These are phyloP conservation scores for Zymoseptoria tritici DNA, from an alignment of 2,329 filamentous ascomycete species.

Conservation along the genomic window DNA sequence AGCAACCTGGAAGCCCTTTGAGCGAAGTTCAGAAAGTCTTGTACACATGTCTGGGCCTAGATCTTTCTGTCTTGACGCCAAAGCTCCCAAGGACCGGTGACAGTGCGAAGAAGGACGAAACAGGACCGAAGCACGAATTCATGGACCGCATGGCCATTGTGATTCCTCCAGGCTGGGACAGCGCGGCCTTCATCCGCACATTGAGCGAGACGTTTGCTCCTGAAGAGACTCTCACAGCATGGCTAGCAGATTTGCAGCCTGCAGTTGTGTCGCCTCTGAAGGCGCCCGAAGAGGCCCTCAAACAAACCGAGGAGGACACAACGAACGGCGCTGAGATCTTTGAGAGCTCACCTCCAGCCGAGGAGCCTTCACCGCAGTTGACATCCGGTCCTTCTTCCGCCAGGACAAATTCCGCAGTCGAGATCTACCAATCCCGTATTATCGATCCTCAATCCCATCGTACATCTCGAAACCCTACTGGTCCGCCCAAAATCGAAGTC, in stretches of 20 bases:
- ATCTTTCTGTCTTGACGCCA: constrained; percentile 22
- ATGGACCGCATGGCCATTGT: constrained; percentile 74
- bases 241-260: constrained; percentile 41
- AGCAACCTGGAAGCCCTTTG: constrained; percentile 24
- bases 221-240: constrained; percentile 74
- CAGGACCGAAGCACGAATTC: constrained; percentile 59
- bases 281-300: constrained; percentile 20
- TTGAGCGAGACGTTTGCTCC: constrained; percentile 87
- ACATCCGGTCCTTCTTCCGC: constrained; percentile 16
- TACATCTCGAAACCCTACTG: constrained; percentile 8
- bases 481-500: constrained; percentile 27
- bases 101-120: constrained; percentile 29
- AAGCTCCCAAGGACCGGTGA: constrained; percentile 50
- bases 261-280: constrained; percentile 49
- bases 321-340: constrained; percentile 24
- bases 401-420: constrained; percentile 20
- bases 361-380: constrained; percentile 13
- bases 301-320: constrained; percentile 14
- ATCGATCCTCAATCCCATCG: constrained; percentile 28
- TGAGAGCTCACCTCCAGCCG: constrained; percentile 21
- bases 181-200: constrained; percentile 93
- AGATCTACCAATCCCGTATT: constrained; percentile 25
- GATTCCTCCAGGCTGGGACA: constrained; percentile 95
- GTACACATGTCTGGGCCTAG: constrained; percentile 67
- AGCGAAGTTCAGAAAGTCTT: constrained; percentile 61